These are phyloP conservation scores for Peribolospora baueri DNA, from an alignment of 768 basidiomycete species.

Conservation along the genomic window DNA sequence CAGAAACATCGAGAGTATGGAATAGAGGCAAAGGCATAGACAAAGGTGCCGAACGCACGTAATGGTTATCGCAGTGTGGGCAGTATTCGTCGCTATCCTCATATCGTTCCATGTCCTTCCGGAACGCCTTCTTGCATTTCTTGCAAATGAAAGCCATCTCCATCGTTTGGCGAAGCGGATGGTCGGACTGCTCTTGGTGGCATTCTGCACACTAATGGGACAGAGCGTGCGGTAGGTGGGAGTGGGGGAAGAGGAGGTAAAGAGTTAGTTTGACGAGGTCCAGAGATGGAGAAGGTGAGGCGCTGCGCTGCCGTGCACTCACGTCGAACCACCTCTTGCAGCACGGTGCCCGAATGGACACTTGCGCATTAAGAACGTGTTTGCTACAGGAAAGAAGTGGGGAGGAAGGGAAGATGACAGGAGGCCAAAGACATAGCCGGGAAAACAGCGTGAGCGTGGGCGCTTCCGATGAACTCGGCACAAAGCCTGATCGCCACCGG, in stretches of 20 bases:
- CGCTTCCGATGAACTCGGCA: too few species aligned
- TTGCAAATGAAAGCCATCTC: conserved; percentile 74
- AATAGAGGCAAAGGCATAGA: not conserved
- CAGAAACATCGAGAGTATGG: not conserved
- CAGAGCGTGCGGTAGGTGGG: not conserved
- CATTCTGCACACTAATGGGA: conserved; percentile 51
- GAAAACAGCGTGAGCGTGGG: too few species aligned
- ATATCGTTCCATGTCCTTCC: conserved; percentile 75
- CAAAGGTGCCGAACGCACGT: conserved; percentile 32
- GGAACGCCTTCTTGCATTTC: conserved; percentile 83
- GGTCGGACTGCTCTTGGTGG: conserved; percentile 60
- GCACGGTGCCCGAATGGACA: conserved; percentile 83
- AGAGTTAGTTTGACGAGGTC: not conserved
- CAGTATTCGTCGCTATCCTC: conserved; percentile 98
- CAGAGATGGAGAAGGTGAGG: not conserved
- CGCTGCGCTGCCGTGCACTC: conserved; percentile 4
- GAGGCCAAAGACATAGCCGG: too few species aligned
- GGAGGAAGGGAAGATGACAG: too few species aligned
- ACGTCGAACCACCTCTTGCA: conserved; percentile 90
- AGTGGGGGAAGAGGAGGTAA: not conserved
- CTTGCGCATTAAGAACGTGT: conserved; percentile 89
- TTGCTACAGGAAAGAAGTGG: conserved; percentile 31
- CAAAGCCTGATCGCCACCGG: too few species aligned
- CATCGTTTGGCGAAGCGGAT: conserved; percentile 41
- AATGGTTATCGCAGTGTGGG: conserved; percentile 95